A percentile compares a stretch with the other conserved stretches of the same genome.
These are phyloP conservation scores for Aspergillus arachidicola DNA, from an alignment of 2,329 filamentous ascomycete genomes.

Conservation along the genomic window DNA sequence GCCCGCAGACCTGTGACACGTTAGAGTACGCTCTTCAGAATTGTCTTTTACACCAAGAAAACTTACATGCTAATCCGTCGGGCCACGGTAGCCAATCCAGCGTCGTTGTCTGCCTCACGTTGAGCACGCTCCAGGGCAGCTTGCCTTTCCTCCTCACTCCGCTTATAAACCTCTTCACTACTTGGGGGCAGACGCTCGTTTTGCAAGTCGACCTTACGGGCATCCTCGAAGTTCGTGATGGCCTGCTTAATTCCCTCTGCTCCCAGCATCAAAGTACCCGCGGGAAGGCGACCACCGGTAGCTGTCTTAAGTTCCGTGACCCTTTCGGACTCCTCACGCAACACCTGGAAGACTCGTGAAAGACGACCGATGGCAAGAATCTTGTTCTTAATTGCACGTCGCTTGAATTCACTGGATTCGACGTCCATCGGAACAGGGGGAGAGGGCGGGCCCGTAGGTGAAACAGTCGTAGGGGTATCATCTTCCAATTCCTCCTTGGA, in stretches of 20 bases:
- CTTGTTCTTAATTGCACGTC: constrained; percentile 99
- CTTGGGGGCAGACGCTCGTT: constrained; percentile 93
- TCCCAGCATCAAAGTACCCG: constrained; percentile 95
- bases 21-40: constrained; percentile 16
- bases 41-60: background rate
- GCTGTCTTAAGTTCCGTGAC: constrained; percentile 98
- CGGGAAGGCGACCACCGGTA: constrained; percentile 85
- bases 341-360: constrained; percentile 95
- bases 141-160: constrained; percentile 77
- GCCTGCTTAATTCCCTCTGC: constrained; percentile 98
- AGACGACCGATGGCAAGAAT: constrained; percentile 95
- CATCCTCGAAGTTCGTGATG: constrained; percentile 95
- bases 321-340: constrained; percentile 94
- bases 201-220: constrained; percentile 92
- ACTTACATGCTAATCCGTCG: constrained; percentile 94
- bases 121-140: constrained; percentile 84
- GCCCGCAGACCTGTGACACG: constrained; percentile 40
- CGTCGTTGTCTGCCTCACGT: constrained; percentile 88
- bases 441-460: constrained; percentile 71
- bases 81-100: constrained; percentile 81
- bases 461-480: constrained; percentile 74
- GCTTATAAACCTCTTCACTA: constrained; percentile 85
- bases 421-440: constrained; percentile 73
- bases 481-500: constrained; percentile 98
- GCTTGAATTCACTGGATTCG: constrained; percentile 89